Percentiles rank a stretch among this genome's conserved stretches.
phyloP scores from a whole-genome alignment of 2,329 filamentous ascomycete genomes.

The Sphaerulina populicola region DNA sequence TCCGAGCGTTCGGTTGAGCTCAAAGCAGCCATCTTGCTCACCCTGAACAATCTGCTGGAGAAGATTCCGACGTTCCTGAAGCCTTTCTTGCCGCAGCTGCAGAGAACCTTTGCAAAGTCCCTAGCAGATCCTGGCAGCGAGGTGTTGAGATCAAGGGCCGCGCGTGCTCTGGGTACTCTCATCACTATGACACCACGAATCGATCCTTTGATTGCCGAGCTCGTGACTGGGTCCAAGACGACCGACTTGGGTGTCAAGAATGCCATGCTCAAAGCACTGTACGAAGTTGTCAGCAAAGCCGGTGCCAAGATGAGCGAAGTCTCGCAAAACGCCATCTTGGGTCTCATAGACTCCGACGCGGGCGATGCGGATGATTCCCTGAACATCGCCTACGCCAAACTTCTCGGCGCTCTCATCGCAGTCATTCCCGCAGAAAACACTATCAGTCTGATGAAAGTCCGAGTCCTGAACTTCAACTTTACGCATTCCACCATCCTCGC shows the following conservation, averaged over 20 bases:
- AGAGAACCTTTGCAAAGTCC: constrained; percentile 93
- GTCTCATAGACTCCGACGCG: constrained; percentile 75
- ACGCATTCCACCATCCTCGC: constrained; percentile 73
- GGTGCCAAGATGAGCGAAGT: constrained; percentile 89
- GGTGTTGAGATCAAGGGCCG: constrained; percentile 73
- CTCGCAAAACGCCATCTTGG: constrained; percentile 76
- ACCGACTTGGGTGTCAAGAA: constrained; percentile 76
- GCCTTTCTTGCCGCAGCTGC: constrained; percentile 91
- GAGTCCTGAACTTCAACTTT: constrained; percentile 69
- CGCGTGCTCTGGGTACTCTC: constrained; percentile 85
- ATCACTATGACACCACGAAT: constrained; percentile 94
- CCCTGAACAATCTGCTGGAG: constrained; percentile 87
- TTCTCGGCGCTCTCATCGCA: constrained; percentile 83
- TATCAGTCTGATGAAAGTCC: constrained; percentile 53
- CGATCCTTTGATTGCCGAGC: constrained; percentile 83
- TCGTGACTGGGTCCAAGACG: constrained; percentile 93
- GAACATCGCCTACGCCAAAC: constrained; percentile 80
- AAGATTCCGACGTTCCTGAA: constrained; percentile 95
- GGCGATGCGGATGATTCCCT: constrained; percentile 64
- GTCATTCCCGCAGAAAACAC: constrained; percentile 69
- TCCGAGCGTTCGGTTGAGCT: constrained; percentile 94
- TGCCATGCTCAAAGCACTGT: constrained; percentile 94
- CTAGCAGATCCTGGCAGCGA: constrained; percentile 90
- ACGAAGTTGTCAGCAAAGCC: constrained; percentile 92
- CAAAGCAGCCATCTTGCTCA: constrained; percentile 87